Conservation (phyloP, 768 basidiomycete species). For the Mycena metata region DNA sequence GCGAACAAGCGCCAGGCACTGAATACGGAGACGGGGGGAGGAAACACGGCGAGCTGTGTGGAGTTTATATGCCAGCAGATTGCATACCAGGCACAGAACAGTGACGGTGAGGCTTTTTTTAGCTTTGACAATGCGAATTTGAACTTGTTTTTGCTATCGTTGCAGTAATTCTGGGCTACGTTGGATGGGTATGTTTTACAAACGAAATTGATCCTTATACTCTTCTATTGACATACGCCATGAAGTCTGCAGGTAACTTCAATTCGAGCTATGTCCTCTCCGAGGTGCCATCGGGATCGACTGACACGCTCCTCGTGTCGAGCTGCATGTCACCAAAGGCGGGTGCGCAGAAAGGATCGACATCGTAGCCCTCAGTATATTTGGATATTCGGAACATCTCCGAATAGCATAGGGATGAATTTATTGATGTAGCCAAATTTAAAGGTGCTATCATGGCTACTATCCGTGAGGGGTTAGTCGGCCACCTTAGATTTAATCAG, state of each 20-base stretch:
- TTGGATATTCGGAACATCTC: not conserved
- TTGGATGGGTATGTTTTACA: slow-evolving; percentile 62
- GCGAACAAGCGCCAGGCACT: slow-evolving; percentile 65
- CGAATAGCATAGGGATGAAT: too few species aligned
- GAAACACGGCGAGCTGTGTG: slow-evolving; percentile 63
- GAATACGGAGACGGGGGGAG: slow-evolving; percentile 74
- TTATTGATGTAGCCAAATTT: too few species aligned
- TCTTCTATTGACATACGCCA: too few species aligned
- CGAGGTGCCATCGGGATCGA: slow-evolving; percentile 53
- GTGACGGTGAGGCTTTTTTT: slow-evolving; percentile 54
- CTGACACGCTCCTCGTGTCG: slow-evolving; percentile 55
- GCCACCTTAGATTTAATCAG: not conserved
- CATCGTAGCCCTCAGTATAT: slow-evolving; percentile 7
- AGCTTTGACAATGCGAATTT: not conserved
- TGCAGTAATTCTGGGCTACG: slow-evolving; percentile 64
- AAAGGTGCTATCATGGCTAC: too few species aligned
- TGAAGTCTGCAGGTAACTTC: slow-evolving; percentile 64
- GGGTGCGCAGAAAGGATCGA: slow-evolving; percentile 35
- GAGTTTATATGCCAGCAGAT: slow-evolving; percentile 61
- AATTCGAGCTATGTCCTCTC: slow-evolving; percentile 54
- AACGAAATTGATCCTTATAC: too few species aligned
- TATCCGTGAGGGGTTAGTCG: not conserved
- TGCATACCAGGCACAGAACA: slow-evolving; percentile 60
- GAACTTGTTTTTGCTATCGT: not conserved
- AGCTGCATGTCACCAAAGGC: slow-evolving; percentile 48